Base-by-base conservation (phyloP, 345 rosid species). In the Noccaea bulbosa region DNA sequence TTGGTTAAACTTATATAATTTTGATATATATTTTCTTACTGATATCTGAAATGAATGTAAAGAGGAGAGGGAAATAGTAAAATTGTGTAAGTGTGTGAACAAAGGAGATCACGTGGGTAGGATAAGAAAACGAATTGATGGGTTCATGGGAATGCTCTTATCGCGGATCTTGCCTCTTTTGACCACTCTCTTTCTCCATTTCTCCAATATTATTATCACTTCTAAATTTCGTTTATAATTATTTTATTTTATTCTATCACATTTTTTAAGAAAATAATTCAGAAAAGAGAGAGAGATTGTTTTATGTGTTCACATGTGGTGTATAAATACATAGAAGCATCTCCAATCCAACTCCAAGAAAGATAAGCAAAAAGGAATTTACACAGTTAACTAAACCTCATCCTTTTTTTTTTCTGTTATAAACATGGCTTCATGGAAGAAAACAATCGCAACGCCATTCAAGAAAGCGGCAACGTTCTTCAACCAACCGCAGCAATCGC, bases 381-480 rank as follows among this genome's bases (percentile, higher is more conserved):
- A 27, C 30, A 38, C 34, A 32, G 20, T 51, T 33, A 47, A 20
- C 38, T 10, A 54, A 53, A 41, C 1, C 30, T 27, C 30, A 0
- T 4, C 4, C 24, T 22, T 22, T 1, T 24, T 43, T 67, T 43
- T 62, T 41, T 11, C 5, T 20, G 22, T 49, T 49, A 9, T 16
- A 16, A 52, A 27, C 62, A 62, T 88, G 97, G 69, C 86, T 47
- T 88, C 95, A 15, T 91, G 95, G 95, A 91, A 87, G 81, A 91
- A 91, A 76, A 85, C 97, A 66, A 88, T 91, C 35, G 65, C 86
- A 10, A 72, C 90, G 32, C 98, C 93, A 2, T 93, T 93, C 80
- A 83, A 62, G 79, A 92, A 92, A 70, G 98, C 92, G 15, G 81
- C 89, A 65, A 86, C 91, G 77, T 85, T 88, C 81, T 92, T 92